Base-by-base conservation (phyloP, 768 basidiomycete genomes). In the Xanthoconium purpureum region DNA sequence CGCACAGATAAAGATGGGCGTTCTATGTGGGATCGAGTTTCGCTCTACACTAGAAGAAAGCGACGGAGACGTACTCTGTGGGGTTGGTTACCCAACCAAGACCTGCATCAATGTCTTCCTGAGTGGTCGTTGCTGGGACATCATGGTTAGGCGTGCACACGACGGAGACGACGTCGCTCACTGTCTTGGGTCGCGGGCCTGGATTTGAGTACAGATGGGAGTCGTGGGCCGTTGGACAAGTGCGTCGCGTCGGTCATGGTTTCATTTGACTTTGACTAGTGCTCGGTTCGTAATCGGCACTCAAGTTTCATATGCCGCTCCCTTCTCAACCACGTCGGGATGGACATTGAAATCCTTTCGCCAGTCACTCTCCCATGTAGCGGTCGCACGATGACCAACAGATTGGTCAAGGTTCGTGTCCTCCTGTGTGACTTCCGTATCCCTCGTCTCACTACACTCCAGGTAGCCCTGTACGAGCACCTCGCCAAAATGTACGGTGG, bases 401-500 rank as follows among this genome's bases (percentile, higher is more conserved):
- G 80, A 45, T 75, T 85, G 12, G 77, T 79, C 32, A 86, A 86
- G 74, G 84, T 83, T 49, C 17, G 60, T 66, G 29, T 18, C 29
- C 43, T 20, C 14, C 17, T 33, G 17, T 35, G 14, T 18, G 42
- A 28, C n/a, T 18, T 28, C 10, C 3, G 6, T n/a, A 12, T 38
- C 37, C 5, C 24, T 29, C 4, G 28, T 47, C 38, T 52, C 54
- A 50, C 46, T n/a, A 28, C 52, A 13, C 1, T 47, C 24, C 63
- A 98, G 93, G 91, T 84, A n/a, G 86, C 95, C 0, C 78, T 95
- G 81, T 95, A 94, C 61, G 95, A 98, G 69, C 87, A 92, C 63
- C 76, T 96, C 11, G 81, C 87, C 0, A 60, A 69, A 5, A 74
- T 87, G 32, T 73, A 74, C 11, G 89, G 91, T 20, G 91, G 91